phyloP scores from a whole-genome alignment of 331 rosid species.

The Malus hybrid region DNA sequence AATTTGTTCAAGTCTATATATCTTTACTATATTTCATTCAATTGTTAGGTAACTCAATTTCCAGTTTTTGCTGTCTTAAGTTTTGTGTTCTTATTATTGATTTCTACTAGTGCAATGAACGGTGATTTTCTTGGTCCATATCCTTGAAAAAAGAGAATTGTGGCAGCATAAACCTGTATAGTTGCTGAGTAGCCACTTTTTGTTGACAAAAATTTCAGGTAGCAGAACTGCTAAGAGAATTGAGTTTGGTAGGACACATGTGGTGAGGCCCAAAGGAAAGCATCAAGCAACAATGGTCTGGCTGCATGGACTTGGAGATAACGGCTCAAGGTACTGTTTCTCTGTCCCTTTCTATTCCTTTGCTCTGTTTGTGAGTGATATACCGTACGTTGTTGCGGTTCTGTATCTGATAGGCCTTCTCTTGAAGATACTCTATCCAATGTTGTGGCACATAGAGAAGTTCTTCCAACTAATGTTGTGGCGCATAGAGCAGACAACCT shows the following conservation, averaged over 20 bases:
- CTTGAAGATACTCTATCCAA: not conserved
- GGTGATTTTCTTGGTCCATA: not conserved
- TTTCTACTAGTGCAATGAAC: not conserved
- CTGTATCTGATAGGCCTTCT: not conserved
- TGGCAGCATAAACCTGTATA: slow-evolving; percentile 5
- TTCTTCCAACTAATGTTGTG: not conserved
- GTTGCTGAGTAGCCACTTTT: slow-evolving; percentile 10
- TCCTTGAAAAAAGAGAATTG: not conserved
- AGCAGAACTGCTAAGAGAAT: slow-evolving; percentile 64
- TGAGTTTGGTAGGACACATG: slow-evolving; percentile 86
- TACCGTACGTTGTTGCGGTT: not conserved
- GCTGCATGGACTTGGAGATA: slow-evolving; percentile 94
- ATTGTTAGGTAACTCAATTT: not conserved
- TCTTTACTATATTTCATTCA: not conserved
- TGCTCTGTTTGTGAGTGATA: not conserved
- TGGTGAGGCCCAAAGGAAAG: slow-evolving; percentile 85
- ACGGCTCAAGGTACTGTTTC: slow-evolving; percentile 68
- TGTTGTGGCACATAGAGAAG: not conserved
- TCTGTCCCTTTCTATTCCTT: slow-evolving; percentile 6
- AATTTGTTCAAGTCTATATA: slow-evolving; percentile 13
- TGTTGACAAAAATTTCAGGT: slow-evolving; percentile 38
- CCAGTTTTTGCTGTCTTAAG: not conserved
- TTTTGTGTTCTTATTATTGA: not conserved
- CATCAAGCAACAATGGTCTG: slow-evolving; percentile 94
- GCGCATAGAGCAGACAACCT: not conserved